These are phyloP conservation scores for Lipomyces orientalis DNA, from an alignment of 805 yeast genomes.

Conservation along the genomic window DNA sequence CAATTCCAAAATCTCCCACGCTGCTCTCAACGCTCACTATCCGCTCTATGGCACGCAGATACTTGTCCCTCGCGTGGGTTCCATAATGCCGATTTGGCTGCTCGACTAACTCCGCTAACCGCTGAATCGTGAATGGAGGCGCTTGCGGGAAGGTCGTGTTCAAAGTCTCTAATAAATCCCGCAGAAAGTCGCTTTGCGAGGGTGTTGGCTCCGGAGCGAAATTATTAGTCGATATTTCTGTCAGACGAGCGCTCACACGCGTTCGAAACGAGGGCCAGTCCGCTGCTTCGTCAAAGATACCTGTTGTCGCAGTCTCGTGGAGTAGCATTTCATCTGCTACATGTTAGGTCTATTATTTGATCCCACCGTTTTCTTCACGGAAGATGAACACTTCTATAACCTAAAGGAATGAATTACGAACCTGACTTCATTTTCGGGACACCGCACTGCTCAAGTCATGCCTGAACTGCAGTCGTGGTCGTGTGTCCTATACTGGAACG, in stretches of 20 bases:
- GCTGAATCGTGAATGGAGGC: slow-evolving; percentile 51
- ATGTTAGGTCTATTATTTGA: background rate
- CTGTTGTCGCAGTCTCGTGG: slow-evolving; percentile 1
- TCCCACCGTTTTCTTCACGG: background rate
- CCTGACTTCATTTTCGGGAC: background rate
- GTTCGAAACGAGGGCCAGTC: slow-evolving; percentile 9
- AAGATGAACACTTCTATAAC: background rate
- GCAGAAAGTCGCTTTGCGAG: slow-evolving; percentile 3
- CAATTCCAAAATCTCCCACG: slow-evolving; percentile 11
- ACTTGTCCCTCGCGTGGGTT: slow-evolving; percentile 39
- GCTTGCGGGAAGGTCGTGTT: slow-evolving; percentile 7
- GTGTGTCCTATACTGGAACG: background rate
- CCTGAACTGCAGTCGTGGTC: background rate
- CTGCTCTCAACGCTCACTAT: slow-evolving; percentile 38
- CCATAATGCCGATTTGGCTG: slow-evolving; percentile 41
- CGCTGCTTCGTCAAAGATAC: slow-evolving; percentile 7
- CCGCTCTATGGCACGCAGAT: slow-evolving; percentile 41
- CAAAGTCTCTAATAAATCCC: slow-evolving; percentile 4
- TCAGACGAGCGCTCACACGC: background rate
- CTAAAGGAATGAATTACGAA: background rate
- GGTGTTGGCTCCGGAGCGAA: slow-evolving; percentile 5
- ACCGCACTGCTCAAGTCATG: background rate
- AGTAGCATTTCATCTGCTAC: background rate
- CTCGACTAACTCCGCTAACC: slow-evolving; percentile 47
- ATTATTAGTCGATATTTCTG: background rate